Conservation (phyloP, 75 land plant genomes). For the Pinus taeda region DNA sequence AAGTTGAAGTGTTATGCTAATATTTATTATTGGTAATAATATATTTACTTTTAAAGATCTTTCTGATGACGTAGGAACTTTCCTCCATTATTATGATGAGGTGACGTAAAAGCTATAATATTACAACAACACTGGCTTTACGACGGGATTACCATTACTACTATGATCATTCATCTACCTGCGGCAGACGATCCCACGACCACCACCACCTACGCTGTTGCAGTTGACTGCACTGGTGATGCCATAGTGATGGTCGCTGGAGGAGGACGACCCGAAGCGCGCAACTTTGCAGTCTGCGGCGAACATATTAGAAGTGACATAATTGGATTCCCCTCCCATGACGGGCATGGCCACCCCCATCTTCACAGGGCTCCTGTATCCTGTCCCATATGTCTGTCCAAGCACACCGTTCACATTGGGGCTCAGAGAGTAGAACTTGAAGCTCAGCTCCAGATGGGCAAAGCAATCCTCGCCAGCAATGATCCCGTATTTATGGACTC, state of each 20-base stretch:
- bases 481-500: conserved; percentile 29
- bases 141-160: no score
- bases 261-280: conserved; percentile 6
- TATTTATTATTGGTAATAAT: no score
- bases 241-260: background rate
- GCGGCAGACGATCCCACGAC: conserved; percentile 12
- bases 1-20: no score
- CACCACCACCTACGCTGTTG: background rate
- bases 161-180: background rate
- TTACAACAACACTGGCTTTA: no score
- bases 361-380: conserved; percentile 23
- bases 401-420: conserved; percentile 23
- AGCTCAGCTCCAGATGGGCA: conserved; percentile 25
- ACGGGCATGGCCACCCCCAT: conserved; percentile 27
- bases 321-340: conserved; percentile 19
- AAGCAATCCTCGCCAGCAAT: conserved; percentile 20
- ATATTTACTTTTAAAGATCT: no score
- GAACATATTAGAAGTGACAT: conserved; percentile 10
- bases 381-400: conserved; percentile 30
- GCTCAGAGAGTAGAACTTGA: conserved; percentile 26
- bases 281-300: conserved; percentile 25
- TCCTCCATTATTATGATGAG: no score
- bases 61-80: no score
- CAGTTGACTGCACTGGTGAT: background rate
- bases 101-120: no score